Evolutionary conservation across 495 filamentous ascomycete species (phyloP).

Genomic region (Talaromyces trachyspermus): DNA sequence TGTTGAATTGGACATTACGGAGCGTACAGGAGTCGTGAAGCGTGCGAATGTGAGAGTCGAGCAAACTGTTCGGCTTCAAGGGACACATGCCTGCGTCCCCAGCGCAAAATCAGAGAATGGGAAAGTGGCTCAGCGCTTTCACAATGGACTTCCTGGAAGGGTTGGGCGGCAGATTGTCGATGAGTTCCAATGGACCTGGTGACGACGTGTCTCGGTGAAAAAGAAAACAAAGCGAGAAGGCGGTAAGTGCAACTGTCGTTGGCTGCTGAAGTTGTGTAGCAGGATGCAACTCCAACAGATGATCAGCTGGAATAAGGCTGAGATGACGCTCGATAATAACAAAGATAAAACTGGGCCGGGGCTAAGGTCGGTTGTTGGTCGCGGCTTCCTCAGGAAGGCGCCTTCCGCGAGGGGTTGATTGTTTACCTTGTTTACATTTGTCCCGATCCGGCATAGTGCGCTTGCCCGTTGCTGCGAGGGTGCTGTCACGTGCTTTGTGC

Average conservation of each 20-base stretch:
- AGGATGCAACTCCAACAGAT: neutral
- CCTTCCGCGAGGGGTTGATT: conserved; percentile 5
- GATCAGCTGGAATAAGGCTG: neutral
- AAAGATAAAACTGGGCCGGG: neutral
- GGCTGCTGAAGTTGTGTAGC: no score
- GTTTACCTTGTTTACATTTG: conserved; percentile 9
- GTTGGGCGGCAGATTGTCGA: neutral
- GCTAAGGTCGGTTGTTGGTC: neutral
- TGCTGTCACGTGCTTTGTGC: conserved; percentile 1
- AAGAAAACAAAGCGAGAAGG: neutral
- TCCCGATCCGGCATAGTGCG: conserved; percentile 7
- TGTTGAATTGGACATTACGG: conserved; percentile 35
- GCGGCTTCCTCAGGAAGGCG: neutral
- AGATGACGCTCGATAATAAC: neutral
- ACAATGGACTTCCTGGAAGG: neutral
- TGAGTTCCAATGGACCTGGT: neutral
- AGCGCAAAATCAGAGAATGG: neutral
- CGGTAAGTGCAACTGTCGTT: neutral
- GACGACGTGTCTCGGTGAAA: neutral
- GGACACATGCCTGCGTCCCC: conserved; percentile 38
- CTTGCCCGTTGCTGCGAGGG: conserved; percentile 4
- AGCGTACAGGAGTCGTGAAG: conserved; percentile 21
- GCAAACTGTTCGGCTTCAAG: conserved; percentile 21
- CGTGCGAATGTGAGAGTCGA: conserved; percentile 21
- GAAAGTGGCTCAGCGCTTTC: neutral